phyloP scores from a whole-genome alignment of 2,329 filamentous ascomycete species.

The Fusarium caatingaense region DNA sequence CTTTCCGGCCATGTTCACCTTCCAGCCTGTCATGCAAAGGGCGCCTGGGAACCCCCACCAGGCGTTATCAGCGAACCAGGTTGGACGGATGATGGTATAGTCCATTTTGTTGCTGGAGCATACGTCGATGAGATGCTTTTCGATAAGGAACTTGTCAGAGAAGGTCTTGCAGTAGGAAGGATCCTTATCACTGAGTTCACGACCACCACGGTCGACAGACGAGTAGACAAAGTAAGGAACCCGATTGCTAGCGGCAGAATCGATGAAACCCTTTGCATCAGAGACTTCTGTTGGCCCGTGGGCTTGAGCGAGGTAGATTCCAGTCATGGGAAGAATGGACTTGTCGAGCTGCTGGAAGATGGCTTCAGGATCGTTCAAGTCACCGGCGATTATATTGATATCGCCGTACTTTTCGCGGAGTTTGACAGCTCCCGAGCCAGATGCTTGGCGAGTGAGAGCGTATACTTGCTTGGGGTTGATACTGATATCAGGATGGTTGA shows the following conservation, averaged over 20 bases:
- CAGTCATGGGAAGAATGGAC: conserved; percentile 18
- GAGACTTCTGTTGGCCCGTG: conserved; percentile 53
- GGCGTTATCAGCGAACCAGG: conserved; percentile 45
- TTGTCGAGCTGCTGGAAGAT: conserved; percentile 56
- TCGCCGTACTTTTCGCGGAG: conserved; percentile 52
- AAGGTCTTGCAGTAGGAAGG: conserved; percentile 45
- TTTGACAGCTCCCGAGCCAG: conserved; percentile 57
- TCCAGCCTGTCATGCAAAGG: conserved; percentile 45
- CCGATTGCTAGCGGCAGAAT: conserved; percentile 60
- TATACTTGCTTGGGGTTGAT: conserved; percentile 54
- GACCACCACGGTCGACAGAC: conserved; percentile 72
- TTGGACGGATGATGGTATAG: conserved; percentile 47
- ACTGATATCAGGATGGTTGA: conserved; percentile 49
- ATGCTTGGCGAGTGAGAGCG: conserved; percentile 62
- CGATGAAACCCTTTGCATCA: conserved; percentile 66
- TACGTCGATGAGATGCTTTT: conserved; percentile 64
- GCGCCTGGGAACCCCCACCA: conserved; percentile 43
- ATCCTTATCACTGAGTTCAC: conserved; percentile 60
- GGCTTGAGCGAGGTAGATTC: conserved; percentile 43
- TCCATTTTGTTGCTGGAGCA: conserved; percentile 34
- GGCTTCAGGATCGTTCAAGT: conserved; percentile 60
- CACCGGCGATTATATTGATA: conserved; percentile 65
- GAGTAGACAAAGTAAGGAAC: conserved; percentile 71
- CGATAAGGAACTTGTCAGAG: conserved; percentile 68
- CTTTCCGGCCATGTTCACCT: conserved; percentile 43